These are phyloP conservation scores for Sisymbrium altissimum DNA, from an alignment of 345 rosid genomes.

Conservation along the genomic window DNA sequence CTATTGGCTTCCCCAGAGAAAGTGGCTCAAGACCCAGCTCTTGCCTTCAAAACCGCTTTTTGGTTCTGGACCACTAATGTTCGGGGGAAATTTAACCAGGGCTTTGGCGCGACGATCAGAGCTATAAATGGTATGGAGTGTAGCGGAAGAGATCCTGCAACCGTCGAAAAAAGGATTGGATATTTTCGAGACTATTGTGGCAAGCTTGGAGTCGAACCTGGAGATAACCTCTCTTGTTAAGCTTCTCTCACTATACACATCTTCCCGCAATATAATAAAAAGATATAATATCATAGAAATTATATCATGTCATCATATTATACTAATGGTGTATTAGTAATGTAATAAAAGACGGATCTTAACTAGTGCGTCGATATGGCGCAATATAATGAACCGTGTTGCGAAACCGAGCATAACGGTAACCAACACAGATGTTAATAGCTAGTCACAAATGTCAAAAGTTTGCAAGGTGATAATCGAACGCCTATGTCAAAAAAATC, in stretches of 20 bases:
- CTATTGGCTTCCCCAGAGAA: constrained; percentile 50
- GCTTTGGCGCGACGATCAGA: constrained; percentile 61
- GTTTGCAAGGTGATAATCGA: background rate
- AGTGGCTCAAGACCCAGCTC: constrained; percentile 49
- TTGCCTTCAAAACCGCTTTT: constrained; percentile 60
- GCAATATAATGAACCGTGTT: background rate
- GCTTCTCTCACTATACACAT: background rate
- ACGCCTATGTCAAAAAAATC: background rate
- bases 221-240: constrained; percentile 54
- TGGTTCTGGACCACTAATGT: constrained; percentile 70
- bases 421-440: too few relatives aligned
- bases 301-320: background rate
- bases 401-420: too few relatives aligned
- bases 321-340: background rate
- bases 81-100: constrained; percentile 38
- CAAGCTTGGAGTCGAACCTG: constrained; percentile 49
- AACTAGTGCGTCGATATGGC: background rate
- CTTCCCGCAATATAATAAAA: too few relatives aligned
- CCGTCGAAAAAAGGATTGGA: constrained; percentile 37
- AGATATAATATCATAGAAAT: background rate
- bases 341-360: background rate
- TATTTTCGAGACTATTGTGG: constrained; percentile 50
- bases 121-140: constrained; percentile 62
- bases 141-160: constrained; percentile 30
- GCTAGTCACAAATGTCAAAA: background rate